A percentile compares a stretch with the other conserved stretches of the same genome.
These are phyloP conservation scores for Persicaria maculosa DNA, from an alignment of 148 eudicot species.

Conservation along the genomic window DNA sequence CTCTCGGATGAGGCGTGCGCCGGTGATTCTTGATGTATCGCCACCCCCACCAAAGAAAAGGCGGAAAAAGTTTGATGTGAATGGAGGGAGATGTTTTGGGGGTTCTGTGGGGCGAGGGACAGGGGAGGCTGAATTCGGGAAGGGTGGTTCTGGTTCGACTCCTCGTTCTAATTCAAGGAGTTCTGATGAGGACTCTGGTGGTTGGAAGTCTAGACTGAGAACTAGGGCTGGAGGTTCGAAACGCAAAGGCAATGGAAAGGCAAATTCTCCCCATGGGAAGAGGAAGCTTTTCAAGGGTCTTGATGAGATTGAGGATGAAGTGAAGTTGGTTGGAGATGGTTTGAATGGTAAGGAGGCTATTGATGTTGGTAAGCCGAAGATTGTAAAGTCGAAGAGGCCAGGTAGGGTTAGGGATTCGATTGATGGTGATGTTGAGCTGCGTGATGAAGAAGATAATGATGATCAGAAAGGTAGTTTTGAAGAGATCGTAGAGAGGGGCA, in stretches of 20 bases:
- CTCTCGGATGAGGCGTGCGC: conserved; percentile 55
- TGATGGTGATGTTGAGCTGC: conserved; percentile 30
- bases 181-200: conserved; percentile 35
- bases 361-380: conserved; percentile 33
- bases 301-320: conserved; percentile 33
- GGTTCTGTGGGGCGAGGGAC: conserved; percentile 26
- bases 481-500: conserved; percentile 22
- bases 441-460: conserved; percentile 26
- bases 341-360: conserved; percentile 19
- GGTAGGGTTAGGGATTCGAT: conserved; percentile 40
- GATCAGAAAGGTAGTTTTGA: conserved; percentile 21
- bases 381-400: conserved; percentile 37
- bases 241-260: conserved; percentile 20
- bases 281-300: conserved; percentile 49
- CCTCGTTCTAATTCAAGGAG: conserved; percentile 28
- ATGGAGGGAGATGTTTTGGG: conserved; percentile 19
- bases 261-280: conserved; percentile 35
- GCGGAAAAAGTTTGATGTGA: conserved; percentile 28
- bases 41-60: conserved; percentile 65
- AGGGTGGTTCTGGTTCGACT: conserved; percentile 17
- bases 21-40: conserved; percentile 71
- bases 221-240: conserved; percentile 29
- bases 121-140: conserved; percentile 25
- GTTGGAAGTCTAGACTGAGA: conserved; percentile 66
- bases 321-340: conserved; percentile 14